phyloP scores from a whole-genome alignment of 2,329 filamentous ascomycete genomes.

The Proliferodiscus dingleyae region DNA sequence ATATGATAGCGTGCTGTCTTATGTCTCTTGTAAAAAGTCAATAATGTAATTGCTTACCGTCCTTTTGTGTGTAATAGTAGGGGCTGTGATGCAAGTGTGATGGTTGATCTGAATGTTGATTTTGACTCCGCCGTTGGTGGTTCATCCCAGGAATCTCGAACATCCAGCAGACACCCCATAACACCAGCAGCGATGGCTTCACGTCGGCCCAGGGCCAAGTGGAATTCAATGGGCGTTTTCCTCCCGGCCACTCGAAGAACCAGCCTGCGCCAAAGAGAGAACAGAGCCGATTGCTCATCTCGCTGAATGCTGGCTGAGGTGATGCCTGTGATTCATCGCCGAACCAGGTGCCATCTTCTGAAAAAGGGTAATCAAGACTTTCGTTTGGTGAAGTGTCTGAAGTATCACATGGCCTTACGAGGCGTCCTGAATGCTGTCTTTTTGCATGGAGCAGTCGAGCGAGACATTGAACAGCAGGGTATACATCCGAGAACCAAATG shows the following conservation, averaged over 20 bases:
- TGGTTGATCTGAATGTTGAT: background rate
- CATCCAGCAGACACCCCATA: constrained; percentile 28
- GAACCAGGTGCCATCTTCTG: constrained; percentile 1
- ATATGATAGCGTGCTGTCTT: too few relatives aligned
- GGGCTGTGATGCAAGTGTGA: constrained; percentile 1
- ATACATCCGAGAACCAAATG: background rate
- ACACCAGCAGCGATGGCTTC: constrained; percentile 22
- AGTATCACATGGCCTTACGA: background rate
- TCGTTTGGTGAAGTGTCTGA: background rate
- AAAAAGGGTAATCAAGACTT: background rate
- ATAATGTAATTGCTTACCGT: constrained; percentile 4
- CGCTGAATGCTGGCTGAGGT: background rate
- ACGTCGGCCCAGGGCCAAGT: constrained; percentile 26
- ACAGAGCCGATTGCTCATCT: constrained; percentile 6
- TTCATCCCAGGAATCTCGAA: constrained; percentile 9
- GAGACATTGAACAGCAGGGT: background rate
- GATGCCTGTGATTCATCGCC: background rate
- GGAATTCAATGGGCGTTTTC: constrained; percentile 21
- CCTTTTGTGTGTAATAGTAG: constrained; percentile 1
- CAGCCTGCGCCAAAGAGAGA: constrained; percentile 21
- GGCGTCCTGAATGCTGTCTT: background rate
- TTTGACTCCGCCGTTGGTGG: background rate
- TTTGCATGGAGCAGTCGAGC: background rate
- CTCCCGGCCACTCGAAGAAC: constrained; percentile 25
- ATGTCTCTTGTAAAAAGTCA: too few relatives aligned